phyloP scores from a whole-genome alignment of 2,329 filamentous ascomycete species.

The Fusarium secorum region DNA sequence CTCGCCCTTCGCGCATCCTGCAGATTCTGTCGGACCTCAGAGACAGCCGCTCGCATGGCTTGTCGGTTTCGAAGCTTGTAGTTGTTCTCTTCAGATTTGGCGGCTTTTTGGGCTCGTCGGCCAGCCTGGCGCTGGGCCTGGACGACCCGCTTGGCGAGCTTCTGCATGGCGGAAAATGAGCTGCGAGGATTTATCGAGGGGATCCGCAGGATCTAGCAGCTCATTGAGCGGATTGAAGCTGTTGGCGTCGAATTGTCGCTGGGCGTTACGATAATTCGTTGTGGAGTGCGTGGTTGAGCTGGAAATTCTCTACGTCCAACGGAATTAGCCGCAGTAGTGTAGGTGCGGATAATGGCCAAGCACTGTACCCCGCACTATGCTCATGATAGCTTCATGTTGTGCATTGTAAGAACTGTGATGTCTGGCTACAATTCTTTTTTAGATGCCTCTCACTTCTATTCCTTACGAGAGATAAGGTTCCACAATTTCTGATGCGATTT shows the following conservation, averaged over 20 bases:
- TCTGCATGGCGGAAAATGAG: constrained; percentile 66
- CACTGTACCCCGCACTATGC: constrained; percentile 28
- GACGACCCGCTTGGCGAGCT: constrained; percentile 70
- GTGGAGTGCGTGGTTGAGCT: constrained; percentile 36
- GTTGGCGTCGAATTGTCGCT: constrained; percentile 36
- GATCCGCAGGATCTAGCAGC: constrained; percentile 34
- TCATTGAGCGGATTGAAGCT: constrained; percentile 40
- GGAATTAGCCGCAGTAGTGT: constrained; percentile 28
- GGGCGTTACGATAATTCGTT: constrained; percentile 37
- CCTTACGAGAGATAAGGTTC: neutral
- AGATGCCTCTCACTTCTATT: neutral
- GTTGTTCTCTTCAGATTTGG: constrained; percentile 45
- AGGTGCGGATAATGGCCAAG: neutral
- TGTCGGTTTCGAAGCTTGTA: constrained; percentile 44
- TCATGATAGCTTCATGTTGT: constrained; percentile 23
- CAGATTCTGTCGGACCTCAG: constrained; percentile 48
- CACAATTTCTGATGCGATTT: too few relatives aligned
- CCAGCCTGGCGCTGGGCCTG: constrained; percentile 71
- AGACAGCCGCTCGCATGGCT: constrained; percentile 43
- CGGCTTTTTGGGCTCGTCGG: constrained; percentile 54
- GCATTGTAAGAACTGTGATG: neutral
- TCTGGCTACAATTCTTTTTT: neutral
- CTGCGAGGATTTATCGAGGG: constrained; percentile 11
- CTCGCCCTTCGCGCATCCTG: constrained; percentile 59
- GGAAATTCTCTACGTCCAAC: constrained; percentile 42